A percentile compares a stretch with the other conserved stretches of the same genome.
These are phyloP conservation scores for Trichosporon ovoides DNA, from an alignment of 1,284 basidiomycete genomes.

Conservation along the genomic window DNA sequence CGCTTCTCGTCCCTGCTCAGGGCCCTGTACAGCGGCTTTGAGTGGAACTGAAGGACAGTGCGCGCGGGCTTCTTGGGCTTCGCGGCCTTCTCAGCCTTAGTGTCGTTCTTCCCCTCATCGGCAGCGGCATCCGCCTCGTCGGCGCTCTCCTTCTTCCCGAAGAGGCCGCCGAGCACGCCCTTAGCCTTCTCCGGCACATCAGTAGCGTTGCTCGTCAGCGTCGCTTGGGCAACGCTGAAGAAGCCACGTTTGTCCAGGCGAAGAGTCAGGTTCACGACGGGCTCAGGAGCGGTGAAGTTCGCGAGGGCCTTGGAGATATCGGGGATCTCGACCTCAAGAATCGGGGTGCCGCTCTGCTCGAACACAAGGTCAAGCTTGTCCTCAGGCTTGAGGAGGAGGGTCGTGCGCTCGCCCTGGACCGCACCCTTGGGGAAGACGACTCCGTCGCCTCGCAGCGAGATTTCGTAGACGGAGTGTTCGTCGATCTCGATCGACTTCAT, in stretches of 20 bases:
- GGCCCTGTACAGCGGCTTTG: constrained; percentile 59
- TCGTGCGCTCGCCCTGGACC: constrained; percentile 72
- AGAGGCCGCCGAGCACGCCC: constrained; percentile 71
- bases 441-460: constrained; percentile 23
- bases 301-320: constrained; percentile 34
- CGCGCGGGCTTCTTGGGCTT: constrained; percentile 32
- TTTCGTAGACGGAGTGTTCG: constrained; percentile 65
- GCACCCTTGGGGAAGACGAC: constrained; percentile 69
- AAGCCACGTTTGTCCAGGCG: constrained; percentile 78
- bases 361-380: constrained; percentile 70
- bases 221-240: constrained; percentile 64
- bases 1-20: constrained; percentile 70
- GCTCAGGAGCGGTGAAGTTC: constrained; percentile 42
- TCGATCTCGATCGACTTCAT: constrained; percentile 86
- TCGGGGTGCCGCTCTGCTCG: constrained; percentile 54
- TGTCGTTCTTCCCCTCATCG: constrained; percentile 38
- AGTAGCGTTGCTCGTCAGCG: constrained; percentile 57
- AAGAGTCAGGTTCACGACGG: constrained; percentile 70
- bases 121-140: constrained; percentile 48
- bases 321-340: constrained; percentile 31
- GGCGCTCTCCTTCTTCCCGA: constrained; percentile 56
- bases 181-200: constrained; percentile 63
- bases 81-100: constrained; percentile 18
- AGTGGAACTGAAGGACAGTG: constrained; percentile 57
- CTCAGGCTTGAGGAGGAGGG: constrained; percentile 48